phyloP scores from a whole-genome alignment of 2,329 filamentous ascomycete genomes.

The Verticillium zaregamsianum region DNA sequence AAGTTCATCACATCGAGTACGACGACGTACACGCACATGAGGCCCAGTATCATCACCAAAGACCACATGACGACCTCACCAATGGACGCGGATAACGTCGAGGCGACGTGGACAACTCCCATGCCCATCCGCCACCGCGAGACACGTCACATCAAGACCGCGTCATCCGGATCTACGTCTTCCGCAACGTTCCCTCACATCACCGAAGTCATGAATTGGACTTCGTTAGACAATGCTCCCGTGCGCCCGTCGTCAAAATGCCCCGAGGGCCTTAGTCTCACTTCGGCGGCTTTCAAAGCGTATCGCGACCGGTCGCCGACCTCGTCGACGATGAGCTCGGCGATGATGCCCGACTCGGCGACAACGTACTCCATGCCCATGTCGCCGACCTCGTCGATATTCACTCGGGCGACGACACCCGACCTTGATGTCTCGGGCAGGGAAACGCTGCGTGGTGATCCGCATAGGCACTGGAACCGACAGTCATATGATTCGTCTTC shows the following conservation, averaged over 20 bases:
- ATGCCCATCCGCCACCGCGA: constrained; percentile 11
- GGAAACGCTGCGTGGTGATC: constrained; percentile 10
- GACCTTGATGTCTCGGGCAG: constrained; percentile 9
- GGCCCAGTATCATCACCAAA: not conserved
- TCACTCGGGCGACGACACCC: constrained; percentile 13
- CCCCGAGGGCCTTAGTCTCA: constrained; percentile 11
- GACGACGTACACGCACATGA: not conserved
- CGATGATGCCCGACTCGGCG: constrained; percentile 31
- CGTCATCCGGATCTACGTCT: not conserved
- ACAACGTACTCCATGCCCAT: constrained; percentile 28
- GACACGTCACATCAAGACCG: constrained; percentile 6
- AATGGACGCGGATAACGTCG: constrained; percentile 3
- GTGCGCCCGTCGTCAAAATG: constrained; percentile 7
- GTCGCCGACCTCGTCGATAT: constrained; percentile 14
- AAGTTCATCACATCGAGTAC: not conserved
- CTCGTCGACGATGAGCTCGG: constrained; percentile 31
- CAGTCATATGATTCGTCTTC: not conserved
- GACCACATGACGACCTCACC: constrained; percentile 1
- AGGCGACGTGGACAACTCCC: constrained; percentile 5
- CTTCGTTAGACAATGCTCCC: not conserved
- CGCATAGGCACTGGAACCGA: constrained; percentile 1
- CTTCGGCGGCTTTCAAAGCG: constrained; percentile 4
- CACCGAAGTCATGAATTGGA: not conserved
- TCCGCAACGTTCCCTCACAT: not conserved
- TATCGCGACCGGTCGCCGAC: constrained; percentile 26